Conservation (phyloP, 2,329 filamentous ascomycete genomes). For the Davidsoniella australis region DNA sequence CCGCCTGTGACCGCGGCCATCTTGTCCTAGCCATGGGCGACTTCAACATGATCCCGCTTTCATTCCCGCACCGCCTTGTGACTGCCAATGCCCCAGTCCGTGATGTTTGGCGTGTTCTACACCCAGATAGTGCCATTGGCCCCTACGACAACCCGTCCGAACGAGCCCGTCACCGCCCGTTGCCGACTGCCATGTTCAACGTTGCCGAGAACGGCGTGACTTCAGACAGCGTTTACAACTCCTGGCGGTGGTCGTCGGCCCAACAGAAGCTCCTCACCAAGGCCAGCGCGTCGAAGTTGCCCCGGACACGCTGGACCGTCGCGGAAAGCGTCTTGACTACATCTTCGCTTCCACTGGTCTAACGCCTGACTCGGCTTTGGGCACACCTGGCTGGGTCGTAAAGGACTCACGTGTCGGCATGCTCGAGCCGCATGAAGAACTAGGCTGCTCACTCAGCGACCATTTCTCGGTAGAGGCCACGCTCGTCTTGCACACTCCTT, state of each 20-base stretch:
- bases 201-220: slow-evolving; percentile 68
- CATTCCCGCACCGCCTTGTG: slow-evolving; percentile 68
- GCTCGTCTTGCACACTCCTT: slow-evolving; percentile 33
- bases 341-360: slow-evolving; percentile 58
- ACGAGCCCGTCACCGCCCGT: slow-evolving; percentile 42
- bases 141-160: slow-evolving; percentile 52
- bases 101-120: slow-evolving; percentile 71
- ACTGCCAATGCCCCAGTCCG: slow-evolving; percentile 59
- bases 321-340: slow-evolving; percentile 84
- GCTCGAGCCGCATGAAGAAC: slow-evolving; percentile 60
- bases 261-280: slow-evolving; percentile 50
- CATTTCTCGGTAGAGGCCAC: slow-evolving; percentile 85
- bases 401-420: slow-evolving; percentile 58
- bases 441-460: slow-evolving; percentile 79
- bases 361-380: slow-evolving; percentile 15
- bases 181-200: slow-evolving; percentile 66
- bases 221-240: slow-evolving; percentile 73
- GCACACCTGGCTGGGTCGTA: slow-evolving; percentile 46
- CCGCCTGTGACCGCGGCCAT: slow-evolving; percentile 62
- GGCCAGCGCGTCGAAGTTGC: slow-evolving; percentile 35
- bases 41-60: slow-evolving; percentile 90
- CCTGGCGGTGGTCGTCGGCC: slow-evolving; percentile 73
- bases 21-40: slow-evolving; percentile 77
- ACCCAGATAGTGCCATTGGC: slow-evolving; percentile 71
- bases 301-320: slow-evolving; percentile 48